A percentile compares a stretch with the other conserved stretches of the same genome.
Conservation (phyloP, 306 rosid genomes). For the Phaseolus lunatus region DNA sequence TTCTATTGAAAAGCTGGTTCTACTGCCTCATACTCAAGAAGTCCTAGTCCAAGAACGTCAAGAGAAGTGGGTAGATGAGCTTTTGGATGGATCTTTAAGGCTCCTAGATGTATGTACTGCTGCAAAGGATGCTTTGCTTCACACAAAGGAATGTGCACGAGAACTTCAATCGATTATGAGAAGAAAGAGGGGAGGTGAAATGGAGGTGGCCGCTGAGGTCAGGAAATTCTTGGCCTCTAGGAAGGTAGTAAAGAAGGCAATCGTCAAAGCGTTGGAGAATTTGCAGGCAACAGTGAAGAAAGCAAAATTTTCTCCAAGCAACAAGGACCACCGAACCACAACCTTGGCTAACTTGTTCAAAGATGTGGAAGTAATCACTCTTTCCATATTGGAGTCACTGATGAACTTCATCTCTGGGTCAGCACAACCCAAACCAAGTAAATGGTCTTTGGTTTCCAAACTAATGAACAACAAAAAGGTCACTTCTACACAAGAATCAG, state of each 20-base stretch:
- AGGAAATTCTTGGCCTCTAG: slow-evolving; percentile 60
- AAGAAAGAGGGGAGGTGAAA: slow-evolving; percentile 58
- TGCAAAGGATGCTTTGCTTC: slow-evolving; percentile 53
- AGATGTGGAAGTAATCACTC: slow-evolving; percentile 19
- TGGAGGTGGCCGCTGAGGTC: slow-evolving; percentile 51
- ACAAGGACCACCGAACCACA: slow-evolving; percentile 37
- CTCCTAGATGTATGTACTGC: slow-evolving; percentile 55
- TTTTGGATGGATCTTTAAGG: slow-evolving; percentile 59
- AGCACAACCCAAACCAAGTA: slow-evolving; percentile 15
- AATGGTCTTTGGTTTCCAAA: slow-evolving; percentile 28
- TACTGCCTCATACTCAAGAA: slow-evolving; percentile 41
- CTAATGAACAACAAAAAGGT: slow-evolving; percentile 38
- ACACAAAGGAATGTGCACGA: slow-evolving; percentile 59
- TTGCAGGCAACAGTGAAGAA: slow-evolving; percentile 42
- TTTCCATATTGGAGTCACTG: slow-evolving; percentile 24
- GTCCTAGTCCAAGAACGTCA: slow-evolving; percentile 46
- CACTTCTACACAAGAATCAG: slow-evolving; percentile 43
- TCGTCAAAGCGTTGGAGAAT: slow-evolving; percentile 52
- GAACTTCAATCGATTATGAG: slow-evolving; percentile 60
- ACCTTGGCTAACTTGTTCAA: slow-evolving; percentile 38
- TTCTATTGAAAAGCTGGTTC: slow-evolving; percentile 47
- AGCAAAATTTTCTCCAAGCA: slow-evolving; percentile 41
- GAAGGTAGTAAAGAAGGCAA: slow-evolving; percentile 56
- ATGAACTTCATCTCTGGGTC: slow-evolving; percentile 17
- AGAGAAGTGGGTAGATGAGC: slow-evolving; percentile 56